These are phyloP conservation scores for Fusarium udum DNA, from an alignment of 2,329 filamentous ascomycete species.

Conservation along the genomic window DNA sequence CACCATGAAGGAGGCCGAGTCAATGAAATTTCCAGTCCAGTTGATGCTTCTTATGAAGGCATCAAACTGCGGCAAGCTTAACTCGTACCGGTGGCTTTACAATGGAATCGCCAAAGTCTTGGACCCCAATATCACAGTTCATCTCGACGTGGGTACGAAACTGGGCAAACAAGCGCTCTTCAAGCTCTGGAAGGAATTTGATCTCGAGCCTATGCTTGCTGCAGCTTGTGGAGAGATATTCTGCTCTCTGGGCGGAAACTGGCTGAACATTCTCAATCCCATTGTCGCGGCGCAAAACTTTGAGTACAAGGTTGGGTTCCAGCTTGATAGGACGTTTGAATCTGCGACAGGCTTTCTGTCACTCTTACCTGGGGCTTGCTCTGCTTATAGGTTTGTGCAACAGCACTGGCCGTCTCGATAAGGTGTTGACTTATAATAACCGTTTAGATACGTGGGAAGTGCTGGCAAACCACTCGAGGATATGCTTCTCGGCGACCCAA, in stretches of 20 bases:
- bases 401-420: rapidly evolving
- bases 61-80: not conserved
- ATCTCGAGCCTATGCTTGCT: not conserved
- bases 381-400: not conserved
- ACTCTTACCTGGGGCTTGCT: not conserved
- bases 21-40: not conserved
- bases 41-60: not conserved
- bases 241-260: not conserved
- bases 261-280: not conserved
- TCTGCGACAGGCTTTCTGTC: not conserved
- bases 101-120: not conserved
- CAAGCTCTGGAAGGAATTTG: not conserved
- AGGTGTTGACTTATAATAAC: rapidly evolving
- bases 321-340: constrained; percentile 3
- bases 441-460: not conserved
- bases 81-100: constrained; percentile 2
- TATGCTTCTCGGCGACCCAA: constrained; percentile 6
- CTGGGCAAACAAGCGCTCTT: not conserved
- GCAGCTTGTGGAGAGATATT: not conserved
- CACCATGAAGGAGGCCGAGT: too few species aligned
- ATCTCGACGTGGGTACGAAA: not conserved
- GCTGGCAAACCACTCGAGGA: not conserved
- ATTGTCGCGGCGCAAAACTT: not conserved
- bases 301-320: constrained; percentile 5
- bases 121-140: not conserved